These are phyloP conservation scores for Populus alba DNA, from an alignment of 345 rosid species.

Conservation along the genomic window DNA sequence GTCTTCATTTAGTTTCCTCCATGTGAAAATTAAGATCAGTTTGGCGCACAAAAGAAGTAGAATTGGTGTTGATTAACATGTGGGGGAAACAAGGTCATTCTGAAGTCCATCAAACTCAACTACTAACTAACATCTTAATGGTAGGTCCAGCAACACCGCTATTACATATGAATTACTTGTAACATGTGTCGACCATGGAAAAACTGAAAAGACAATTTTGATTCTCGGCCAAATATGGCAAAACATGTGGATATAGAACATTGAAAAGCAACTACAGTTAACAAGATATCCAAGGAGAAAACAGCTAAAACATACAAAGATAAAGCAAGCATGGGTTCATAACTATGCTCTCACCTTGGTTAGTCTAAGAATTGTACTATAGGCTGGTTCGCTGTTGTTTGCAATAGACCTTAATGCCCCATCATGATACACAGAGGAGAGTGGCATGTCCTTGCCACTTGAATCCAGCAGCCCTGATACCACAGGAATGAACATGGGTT, in stretches of 20 bases:
- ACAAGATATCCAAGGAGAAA: background rate
- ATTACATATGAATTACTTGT: background rate
- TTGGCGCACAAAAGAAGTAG: too few relatives aligned
- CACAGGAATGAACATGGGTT: slow-evolving; percentile 88
- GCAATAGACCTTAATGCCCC: slow-evolving; percentile 53
- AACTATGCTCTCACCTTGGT: slow-evolving; percentile 56
- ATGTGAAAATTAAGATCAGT: too few relatives aligned
- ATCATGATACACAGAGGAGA: slow-evolving; percentile 65
- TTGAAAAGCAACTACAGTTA: background rate
- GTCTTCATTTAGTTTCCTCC: background rate
- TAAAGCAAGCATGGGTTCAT: background rate
- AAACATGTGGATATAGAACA: background rate
- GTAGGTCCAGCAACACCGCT: background rate
- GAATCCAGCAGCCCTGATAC: slow-evolving; percentile 73
- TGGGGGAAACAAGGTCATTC: background rate
- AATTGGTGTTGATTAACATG: too few relatives aligned
- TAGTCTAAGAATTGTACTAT: slow-evolving; percentile 68
- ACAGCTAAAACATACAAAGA: background rate
- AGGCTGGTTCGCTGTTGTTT: slow-evolving; percentile 42
- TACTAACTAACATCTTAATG: background rate
- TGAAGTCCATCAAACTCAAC: background rate
- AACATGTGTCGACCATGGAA: background rate
- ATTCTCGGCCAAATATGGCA: background rate
- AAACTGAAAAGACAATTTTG: background rate
- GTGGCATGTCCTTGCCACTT: slow-evolving; percentile 74